Evolutionary conservation across 306 rosid species (phyloP).

Genomic region (Dalbergia oliveri): DNA sequence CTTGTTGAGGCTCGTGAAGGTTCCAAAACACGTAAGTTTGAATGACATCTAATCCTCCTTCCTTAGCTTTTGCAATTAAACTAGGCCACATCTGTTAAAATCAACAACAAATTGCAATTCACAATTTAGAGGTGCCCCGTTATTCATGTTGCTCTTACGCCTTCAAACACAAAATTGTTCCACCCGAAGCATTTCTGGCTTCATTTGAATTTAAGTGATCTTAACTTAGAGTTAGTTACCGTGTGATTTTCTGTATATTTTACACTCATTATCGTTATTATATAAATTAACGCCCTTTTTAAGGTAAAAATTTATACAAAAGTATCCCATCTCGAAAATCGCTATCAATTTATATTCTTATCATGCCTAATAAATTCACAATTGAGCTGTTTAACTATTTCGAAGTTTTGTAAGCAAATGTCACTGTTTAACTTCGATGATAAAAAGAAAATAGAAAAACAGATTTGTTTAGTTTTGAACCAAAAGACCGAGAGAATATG

Average conservation of each 20-base stretch:
- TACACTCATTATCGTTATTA: too few relatives aligned
- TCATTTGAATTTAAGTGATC: too few relatives aligned
- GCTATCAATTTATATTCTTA: not conserved
- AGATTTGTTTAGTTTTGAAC: not conserved
- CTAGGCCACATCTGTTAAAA: slow-evolving; percentile 81
- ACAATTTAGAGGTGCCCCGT: not conserved
- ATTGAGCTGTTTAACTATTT: not conserved
- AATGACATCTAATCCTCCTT: slow-evolving; percentile 85
- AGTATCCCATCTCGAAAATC: too few relatives aligned
- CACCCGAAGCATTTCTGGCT: not conserved
- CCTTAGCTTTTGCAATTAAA: slow-evolving; percentile 77
- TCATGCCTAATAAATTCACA: not conserved
- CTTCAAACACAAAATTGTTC: not conserved
- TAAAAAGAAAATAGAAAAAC: not conserved
- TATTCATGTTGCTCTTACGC: not conserved
- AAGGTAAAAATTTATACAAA: too few relatives aligned
- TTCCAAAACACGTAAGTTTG: slow-evolving; percentile 95
- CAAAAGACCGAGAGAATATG: not conserved
- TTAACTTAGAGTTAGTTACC: too few relatives aligned
- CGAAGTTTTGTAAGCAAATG: not conserved
- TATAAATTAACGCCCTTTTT: too few relatives aligned
- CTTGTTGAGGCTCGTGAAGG: slow-evolving; percentile 82
- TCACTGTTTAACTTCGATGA: not conserved
- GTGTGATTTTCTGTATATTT: too few relatives aligned
- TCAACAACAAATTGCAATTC: not conserved